A percentile compares a stretch with the other conserved stretches of the same genome.
These are phyloP conservation scores for Rubroshorea leprosula DNA, from an alignment of 345 rosid genomes.

Conservation along the genomic window DNA sequence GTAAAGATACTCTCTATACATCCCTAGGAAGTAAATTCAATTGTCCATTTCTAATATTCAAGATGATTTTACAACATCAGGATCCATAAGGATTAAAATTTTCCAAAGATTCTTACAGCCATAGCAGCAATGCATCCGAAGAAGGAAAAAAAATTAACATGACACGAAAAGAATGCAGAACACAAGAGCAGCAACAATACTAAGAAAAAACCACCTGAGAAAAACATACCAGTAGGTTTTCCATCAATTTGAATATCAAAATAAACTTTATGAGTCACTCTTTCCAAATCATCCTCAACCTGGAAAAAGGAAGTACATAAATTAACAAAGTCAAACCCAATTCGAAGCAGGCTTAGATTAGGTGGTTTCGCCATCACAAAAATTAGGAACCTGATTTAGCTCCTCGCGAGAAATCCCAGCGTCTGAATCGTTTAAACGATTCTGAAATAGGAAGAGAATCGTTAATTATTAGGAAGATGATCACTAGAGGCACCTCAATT, in stretches of 20 bases:
- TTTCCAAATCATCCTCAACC: conserved; percentile 51
- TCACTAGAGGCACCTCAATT: not conserved
- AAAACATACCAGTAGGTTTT: conserved; percentile 57
- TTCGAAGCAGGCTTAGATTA: not conserved
- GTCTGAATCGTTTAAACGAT: conserved; percentile 40
- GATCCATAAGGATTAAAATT: too few species aligned
- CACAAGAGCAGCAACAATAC: too few species aligned
- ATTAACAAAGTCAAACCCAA: not conserved
- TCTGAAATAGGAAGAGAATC: conserved; percentile 26
- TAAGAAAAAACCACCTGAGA: not conserved
- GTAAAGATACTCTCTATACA: too few species aligned
- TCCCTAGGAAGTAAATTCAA: too few species aligned
- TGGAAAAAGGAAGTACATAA: conserved; percentile 15
- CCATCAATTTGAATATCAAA: conserved; percentile 89
- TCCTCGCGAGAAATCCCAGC: conserved; percentile 33
- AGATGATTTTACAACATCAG: too few species aligned
- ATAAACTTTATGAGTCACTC: conserved; percentile 76
- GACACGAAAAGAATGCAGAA: too few species aligned
- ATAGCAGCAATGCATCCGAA: too few species aligned
- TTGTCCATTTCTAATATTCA: too few species aligned
- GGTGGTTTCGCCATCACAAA: too few species aligned
- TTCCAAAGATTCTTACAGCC: too few species aligned
- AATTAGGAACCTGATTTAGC: conserved; percentile 27
- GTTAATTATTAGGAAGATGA: not conserved
- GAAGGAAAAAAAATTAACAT: too few species aligned